Conservation (phyloP, 2,329 filamentous ascomycete species). For the Venturia effusa region DNA sequence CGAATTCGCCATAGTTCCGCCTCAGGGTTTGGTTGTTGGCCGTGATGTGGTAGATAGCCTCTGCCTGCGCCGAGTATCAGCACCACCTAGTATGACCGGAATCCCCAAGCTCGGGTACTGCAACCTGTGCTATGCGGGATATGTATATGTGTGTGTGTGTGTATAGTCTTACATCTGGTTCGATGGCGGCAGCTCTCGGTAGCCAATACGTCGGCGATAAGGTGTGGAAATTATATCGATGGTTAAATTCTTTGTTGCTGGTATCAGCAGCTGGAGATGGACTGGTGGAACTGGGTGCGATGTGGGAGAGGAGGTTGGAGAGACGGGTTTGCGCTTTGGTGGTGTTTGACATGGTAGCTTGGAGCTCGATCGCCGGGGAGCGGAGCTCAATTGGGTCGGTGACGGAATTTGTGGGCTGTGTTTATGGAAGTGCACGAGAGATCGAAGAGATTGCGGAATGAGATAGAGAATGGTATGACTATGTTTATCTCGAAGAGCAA, state of each 20-base stretch:
- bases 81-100: too few relatives aligned
- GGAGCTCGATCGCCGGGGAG: not conserved
- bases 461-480: not conserved
- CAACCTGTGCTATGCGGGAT: too few relatives aligned
- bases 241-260: conserved; percentile 36
- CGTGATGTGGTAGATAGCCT: conserved; percentile 78
- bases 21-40: conserved; percentile 63
- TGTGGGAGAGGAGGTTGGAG: conserved; percentile 31
- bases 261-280: conserved; percentile 17
- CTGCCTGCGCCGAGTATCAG: conserved; percentile 38
- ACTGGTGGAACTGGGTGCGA: conserved; percentile 24
- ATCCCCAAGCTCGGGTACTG: too few relatives aligned
- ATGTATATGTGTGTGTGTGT: too few relatives aligned
- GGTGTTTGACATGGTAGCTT: not conserved
- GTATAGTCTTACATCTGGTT: conserved; percentile 70
- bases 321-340: conserved; percentile 3
- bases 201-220: conserved; percentile 83
- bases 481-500: not conserved
- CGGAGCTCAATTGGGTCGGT: not conserved
- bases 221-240: conserved; percentile 55
- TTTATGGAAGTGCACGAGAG: not conserved
- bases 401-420: not conserved
- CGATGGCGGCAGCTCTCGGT: conserved; percentile 74
- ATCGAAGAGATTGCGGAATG: not conserved
- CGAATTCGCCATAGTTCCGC: conserved; percentile 68